phyloP scores from a whole-genome alignment of 129 eudicot species.

The Smallanthus sonchifolius region DNA sequence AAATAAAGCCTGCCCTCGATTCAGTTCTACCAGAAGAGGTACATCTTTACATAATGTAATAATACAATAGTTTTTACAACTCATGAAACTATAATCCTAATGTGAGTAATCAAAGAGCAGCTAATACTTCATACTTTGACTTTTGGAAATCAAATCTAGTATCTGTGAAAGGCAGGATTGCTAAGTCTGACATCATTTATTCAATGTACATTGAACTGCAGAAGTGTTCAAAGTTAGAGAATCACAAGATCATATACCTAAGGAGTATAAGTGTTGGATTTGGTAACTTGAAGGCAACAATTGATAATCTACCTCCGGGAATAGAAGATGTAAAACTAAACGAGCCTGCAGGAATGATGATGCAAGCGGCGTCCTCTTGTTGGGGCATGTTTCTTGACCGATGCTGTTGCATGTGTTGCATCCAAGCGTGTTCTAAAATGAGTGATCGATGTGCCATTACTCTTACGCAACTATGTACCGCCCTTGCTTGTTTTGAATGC shows the following conservation, averaged over 20 bases:
- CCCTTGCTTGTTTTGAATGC: conserved; percentile 81
- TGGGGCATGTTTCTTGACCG: conserved; percentile 42
- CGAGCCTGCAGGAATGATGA: conserved; percentile 58
- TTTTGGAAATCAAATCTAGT: conserved; percentile 5
- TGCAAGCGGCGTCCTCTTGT: conserved; percentile 57
- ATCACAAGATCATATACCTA: conserved; percentile 34
- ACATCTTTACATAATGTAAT: conserved; percentile 10
- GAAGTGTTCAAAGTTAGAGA: conserved; percentile 37
- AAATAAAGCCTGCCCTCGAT: conserved; percentile 33
- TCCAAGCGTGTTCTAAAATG: conserved; percentile 43
- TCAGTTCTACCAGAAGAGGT: conserved; percentile 52
- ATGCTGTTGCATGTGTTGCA: conserved; percentile 69
- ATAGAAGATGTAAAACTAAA: conserved; percentile 38
- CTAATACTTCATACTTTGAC: conserved; percentile 1
- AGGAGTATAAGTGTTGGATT: conserved; percentile 55
- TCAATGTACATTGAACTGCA: conserved; percentile 23
- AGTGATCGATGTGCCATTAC: conserved; percentile 68
- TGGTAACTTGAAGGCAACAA: conserved; percentile 68
- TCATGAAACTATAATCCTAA: neutral
- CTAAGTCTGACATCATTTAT: neutral
- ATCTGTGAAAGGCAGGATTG: neutral
- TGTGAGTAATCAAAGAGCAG: neutral
- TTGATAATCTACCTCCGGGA: conserved; percentile 51
- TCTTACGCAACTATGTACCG: conserved; percentile 64
- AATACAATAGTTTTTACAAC: neutral